Base-by-base conservation (phyloP, 1,139 yeast species). In the Taphrina confusa region DNA sequence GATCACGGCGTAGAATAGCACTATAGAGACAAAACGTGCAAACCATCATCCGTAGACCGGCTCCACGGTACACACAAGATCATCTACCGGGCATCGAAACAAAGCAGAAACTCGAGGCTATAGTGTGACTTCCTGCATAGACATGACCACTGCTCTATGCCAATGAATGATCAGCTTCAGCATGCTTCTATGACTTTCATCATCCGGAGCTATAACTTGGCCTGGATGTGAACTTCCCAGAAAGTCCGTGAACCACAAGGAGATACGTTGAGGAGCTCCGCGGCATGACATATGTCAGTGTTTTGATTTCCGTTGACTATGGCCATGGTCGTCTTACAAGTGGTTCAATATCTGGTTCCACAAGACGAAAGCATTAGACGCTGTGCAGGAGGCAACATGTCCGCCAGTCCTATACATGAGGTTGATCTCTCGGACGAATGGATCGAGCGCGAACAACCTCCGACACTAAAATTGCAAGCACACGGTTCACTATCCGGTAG, bases 381-480 rank as follows among this genome's bases (percentile, higher is more conserved):
- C 36, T 31, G 16, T 14, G 16, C 20, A 40, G 37, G n/a, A 5
- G 11, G 8, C 8, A 16, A 39, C 16, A 47, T 47, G 52, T 47
- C 52, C 28, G 18, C 14, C 20, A 22, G 22, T 34, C 28, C 28
- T 28, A 22, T 33, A 6, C 37, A 12, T 28, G 51, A 42, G 11
- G 58, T 33, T 6, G 58, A 54, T 14, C 30, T 54, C 23, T 54
- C 58, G 3, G 44, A 42, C 23, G 58, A 54, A 16, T 54, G 58
- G 58, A 44, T 54, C 36, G 58, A 54, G 45, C 58, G 58, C 23
- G 57, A 52, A 6, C 50, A 37, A 2, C 58, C 58, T 6, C 58
- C 58, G 16, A 54, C 58, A 6, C 28, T 54, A 11, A 22, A 37
- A 23, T 16, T 54, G 8, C 12, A 37, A 3, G 28, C 20, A 22